Conservation (phyloP, 371 early-diverging fungal genomes). For the Mucor plumbeus region DNA sequence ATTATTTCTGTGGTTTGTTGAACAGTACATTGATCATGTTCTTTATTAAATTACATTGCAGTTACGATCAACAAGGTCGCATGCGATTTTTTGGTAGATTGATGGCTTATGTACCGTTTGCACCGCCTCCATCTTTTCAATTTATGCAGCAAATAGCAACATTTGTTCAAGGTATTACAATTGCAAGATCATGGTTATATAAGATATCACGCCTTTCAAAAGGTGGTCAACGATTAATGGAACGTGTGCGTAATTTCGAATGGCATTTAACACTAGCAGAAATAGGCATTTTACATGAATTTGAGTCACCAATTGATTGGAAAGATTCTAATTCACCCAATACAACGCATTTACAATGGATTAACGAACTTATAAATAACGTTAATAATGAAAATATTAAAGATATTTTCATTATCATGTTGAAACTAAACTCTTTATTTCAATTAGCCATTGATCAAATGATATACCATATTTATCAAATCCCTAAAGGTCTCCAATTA, state of each 20-base stretch:
- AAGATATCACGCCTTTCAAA: slow-evolving; percentile 17
- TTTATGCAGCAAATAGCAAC: slow-evolving; percentile 24
- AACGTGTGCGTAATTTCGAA: slow-evolving; percentile 38
- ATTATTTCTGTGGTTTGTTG: slow-evolving; percentile 60
- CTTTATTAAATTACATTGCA: slow-evolving; percentile 57
- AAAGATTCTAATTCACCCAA: not conserved
- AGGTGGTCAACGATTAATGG: slow-evolving; percentile 24
- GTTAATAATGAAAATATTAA: not conserved
- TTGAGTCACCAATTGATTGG: slow-evolving; percentile 6
- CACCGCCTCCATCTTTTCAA: slow-evolving; percentile 37
- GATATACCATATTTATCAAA: slow-evolving; percentile 38
- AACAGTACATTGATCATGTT: slow-evolving; percentile 64
- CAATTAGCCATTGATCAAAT: slow-evolving; percentile 53
- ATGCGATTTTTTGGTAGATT: slow-evolving; percentile 66
- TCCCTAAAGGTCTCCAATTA: slow-evolving; percentile 38
- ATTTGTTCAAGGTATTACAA: slow-evolving; percentile 28
- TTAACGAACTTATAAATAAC: not conserved
- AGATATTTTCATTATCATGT: slow-evolving; percentile 16
- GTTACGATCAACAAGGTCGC: slow-evolving; percentile 67
- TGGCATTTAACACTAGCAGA: slow-evolving; percentile 35
- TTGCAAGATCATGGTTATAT: slow-evolving; percentile 30
- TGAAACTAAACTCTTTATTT: slow-evolving; percentile 39
- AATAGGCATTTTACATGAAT: not conserved
- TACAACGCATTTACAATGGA: slow-evolving; percentile 9
- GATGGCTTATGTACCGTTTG: slow-evolving; percentile 69